Percentiles rank a stretch among this genome's conserved stretches.
Conservation (phyloP, 1,284 basidiomycete genomes). For the Rhodofomes roseus region DNA sequence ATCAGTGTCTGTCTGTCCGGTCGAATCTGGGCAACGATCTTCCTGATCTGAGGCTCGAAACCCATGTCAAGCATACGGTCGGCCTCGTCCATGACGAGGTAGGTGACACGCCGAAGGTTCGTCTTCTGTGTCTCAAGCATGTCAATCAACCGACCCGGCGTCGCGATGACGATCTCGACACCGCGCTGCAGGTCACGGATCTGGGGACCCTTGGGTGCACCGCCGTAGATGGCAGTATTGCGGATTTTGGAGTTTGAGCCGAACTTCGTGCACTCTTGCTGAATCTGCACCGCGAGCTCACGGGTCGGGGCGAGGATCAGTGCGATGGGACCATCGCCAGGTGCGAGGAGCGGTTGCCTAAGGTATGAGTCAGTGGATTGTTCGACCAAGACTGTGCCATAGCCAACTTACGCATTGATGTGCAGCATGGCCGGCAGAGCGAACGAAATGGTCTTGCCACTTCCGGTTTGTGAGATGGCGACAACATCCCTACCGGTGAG, state of each 20-base stretch:
- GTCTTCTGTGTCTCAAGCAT: slow-evolving; percentile 97
- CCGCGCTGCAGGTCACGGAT: slow-evolving; percentile 97
- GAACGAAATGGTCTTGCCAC: slow-evolving; percentile 97
- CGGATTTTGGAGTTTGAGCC: slow-evolving; percentile 94
- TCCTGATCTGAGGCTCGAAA: slow-evolving; percentile 99
- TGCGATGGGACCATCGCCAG: slow-evolving; percentile 96
- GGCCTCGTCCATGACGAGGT: slow-evolving; percentile 99
- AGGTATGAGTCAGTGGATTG: slow-evolving; percentile 3
- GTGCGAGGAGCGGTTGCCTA: slow-evolving; percentile 88
- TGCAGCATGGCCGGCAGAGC: slow-evolving; percentile 98
- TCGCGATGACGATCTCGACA: slow-evolving; percentile 94
- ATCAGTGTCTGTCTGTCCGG: slow-evolving; percentile 95
- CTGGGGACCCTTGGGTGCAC: slow-evolving; percentile 97
- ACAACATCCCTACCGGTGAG: slow-evolving; percentile 92
- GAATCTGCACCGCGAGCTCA: slow-evolving; percentile 98
- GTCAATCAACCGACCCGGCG: slow-evolving; percentile 87
- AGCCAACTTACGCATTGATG: slow-evolving; percentile 85
- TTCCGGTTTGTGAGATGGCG: slow-evolving; percentile 95
- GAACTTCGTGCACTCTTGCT: slow-evolving; percentile 98
- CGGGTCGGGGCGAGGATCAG: slow-evolving; percentile 96
- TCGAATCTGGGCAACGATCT: slow-evolving; percentile 95
- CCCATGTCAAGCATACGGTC: slow-evolving; percentile 99
- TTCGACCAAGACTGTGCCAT: not conserved
- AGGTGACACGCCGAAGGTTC: slow-evolving; percentile 93
- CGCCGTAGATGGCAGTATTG: slow-evolving; percentile 98